Evolutionary conservation across 1,284 basidiomycete genomes (phyloP).

Genomic region (Leccinum colubrinum): DNA sequence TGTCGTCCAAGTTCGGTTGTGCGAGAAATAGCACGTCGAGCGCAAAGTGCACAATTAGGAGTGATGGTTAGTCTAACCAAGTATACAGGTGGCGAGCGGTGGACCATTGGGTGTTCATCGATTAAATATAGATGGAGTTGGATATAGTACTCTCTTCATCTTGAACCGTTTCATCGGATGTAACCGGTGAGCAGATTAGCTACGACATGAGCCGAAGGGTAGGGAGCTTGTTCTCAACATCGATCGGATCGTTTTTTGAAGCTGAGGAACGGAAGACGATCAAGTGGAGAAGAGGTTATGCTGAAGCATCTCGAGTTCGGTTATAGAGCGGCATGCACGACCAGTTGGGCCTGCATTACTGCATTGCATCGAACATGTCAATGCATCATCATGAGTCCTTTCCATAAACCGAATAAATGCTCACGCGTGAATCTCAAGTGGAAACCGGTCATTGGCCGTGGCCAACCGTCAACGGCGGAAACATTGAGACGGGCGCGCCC

Average conservation of each 20-base stretch:
- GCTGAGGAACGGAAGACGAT: not conserved
- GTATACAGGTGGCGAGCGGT: not conserved
- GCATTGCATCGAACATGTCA: not conserved
- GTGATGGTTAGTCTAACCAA: not conserved
- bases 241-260: not conserved
- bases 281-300: not conserved
- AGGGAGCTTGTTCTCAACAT: not conserved
- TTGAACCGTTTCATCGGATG: not conserved
- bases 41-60: not conserved
- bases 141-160: not conserved
- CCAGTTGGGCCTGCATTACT: not conserved
- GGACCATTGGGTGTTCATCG: not conserved
- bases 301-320: not conserved
- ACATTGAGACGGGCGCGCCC: not conserved
- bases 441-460: conserved; percentile 16
- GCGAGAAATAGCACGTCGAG: not conserved
- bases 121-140: not conserved
- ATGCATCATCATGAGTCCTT: not conserved
- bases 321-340: not conserved
- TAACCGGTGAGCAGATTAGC: not conserved
- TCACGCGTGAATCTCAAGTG: conserved; percentile 23
- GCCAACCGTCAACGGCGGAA: not conserved
- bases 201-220: not conserved
- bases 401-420: not conserved
- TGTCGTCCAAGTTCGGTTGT: not conserved